phyloP scores from a whole-genome alignment of 306 rosid genomes.

The Astragalus glycyphyllos region DNA sequence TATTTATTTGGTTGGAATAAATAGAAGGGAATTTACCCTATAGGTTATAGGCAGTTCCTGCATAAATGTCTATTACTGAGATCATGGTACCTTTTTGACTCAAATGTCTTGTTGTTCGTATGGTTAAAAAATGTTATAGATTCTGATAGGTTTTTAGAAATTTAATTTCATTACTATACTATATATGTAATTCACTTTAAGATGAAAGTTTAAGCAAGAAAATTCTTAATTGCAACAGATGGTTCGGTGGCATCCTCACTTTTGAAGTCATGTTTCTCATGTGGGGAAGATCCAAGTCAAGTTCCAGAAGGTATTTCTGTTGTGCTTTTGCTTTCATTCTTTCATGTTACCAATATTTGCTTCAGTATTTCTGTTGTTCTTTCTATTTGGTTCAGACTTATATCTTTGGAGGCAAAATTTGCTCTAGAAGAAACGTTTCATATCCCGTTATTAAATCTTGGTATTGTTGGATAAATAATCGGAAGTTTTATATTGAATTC shows the following conservation, averaged over 20 bases:
- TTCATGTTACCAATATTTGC: constrained; percentile 14
- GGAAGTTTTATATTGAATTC: constrained; percentile 25
- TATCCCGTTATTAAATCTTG: constrained; percentile 7
- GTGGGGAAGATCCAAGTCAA: constrained; percentile 78
- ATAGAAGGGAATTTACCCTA: neutral
- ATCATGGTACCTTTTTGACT: constrained; percentile 5
- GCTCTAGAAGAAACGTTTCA: neutral
- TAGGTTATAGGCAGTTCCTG: constrained; percentile 34
- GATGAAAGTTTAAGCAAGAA: constrained; percentile 37
- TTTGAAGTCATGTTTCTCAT: constrained; percentile 82
- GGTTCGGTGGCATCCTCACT: constrained; percentile 56
- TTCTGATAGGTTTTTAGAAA: neutral
- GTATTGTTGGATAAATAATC: constrained; percentile 1
- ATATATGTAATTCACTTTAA: constrained; percentile 15
- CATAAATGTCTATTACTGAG: constrained; percentile 17
- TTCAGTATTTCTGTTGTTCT: neutral
- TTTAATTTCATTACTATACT: neutral
- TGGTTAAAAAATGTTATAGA: neutral
- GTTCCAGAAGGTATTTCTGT: constrained; percentile 69
- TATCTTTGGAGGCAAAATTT: neutral
- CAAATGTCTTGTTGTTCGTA: constrained; percentile 25
- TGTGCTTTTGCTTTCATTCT: constrained; percentile 21
- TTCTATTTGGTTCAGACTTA: constrained; percentile 7
- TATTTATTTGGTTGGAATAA: neutral
- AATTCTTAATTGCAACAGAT: constrained; percentile 51